Conservation (phyloP, 805 yeast species). For the Clavispora vitiphila region DNA sequence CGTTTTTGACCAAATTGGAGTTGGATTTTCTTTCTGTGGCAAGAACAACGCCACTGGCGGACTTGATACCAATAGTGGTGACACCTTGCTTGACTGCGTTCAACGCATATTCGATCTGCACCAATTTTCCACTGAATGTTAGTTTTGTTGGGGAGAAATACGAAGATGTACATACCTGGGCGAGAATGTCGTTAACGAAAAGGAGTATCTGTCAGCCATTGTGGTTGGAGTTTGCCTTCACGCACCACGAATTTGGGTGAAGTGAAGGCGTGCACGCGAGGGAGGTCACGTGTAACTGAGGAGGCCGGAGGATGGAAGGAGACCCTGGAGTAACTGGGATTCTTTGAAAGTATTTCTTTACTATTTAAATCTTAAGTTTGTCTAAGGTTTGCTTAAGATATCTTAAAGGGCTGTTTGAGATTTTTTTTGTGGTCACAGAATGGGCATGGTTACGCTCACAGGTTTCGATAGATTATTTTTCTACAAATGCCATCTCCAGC, state of each 20-base stretch:
- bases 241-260: conserved; percentile 1
- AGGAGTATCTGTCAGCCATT: conserved; percentile 98
- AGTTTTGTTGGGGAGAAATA: conserved; percentile 10
- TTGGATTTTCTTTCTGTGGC: conserved; percentile 93
- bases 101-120: conserved; percentile 95
- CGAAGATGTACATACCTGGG: conserved; percentile 62
- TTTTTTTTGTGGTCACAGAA: too few species aligned
- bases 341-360: too few species aligned
- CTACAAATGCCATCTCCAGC: too few species aligned
- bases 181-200: conserved; percentile 94
- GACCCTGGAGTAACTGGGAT: too few species aligned
- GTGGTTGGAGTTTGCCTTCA: conserved; percentile 10
- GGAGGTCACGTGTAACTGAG: background rate
- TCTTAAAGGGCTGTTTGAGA: too few species aligned
- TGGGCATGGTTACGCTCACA: too few species aligned
- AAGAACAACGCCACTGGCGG: conserved; percentile 91
- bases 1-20: conserved; percentile 71
- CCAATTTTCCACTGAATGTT: conserved; percentile 79
- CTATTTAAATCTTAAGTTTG: too few species aligned
- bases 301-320: too few species aligned
- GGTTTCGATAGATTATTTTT: too few species aligned
- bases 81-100: conserved; percentile 98
- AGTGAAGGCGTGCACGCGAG: conserved; percentile 1
- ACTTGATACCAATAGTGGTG: conserved; percentile 87
- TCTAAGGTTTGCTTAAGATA: too few species aligned